Evolutionary conservation across 768 basidiomycete species (phyloP).

Genomic region (Coprinopsis cinerea): DNA sequence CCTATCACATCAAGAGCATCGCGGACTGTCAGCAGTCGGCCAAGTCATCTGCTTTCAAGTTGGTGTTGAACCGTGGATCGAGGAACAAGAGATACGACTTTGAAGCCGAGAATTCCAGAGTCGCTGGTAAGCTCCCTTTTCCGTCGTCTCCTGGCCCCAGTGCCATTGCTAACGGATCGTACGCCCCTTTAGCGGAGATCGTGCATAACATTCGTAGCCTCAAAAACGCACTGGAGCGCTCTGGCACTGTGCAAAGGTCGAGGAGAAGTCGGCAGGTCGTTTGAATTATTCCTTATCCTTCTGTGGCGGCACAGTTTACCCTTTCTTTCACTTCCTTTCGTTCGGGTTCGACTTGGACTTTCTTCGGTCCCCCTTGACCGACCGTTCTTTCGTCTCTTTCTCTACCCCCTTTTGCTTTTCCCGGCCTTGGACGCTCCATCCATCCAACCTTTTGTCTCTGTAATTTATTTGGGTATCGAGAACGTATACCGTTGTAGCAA

Average conservation of each 20-base stretch:
- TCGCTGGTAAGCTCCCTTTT: slow-evolving; percentile 48
- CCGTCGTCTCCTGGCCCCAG: not conserved
- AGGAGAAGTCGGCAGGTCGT: slow-evolving; percentile 57
- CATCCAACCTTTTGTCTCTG: not conserved
- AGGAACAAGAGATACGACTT: slow-evolving; percentile 93
- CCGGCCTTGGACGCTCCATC: not conserved
- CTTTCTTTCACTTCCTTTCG: not conserved
- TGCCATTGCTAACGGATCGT: not conserved
- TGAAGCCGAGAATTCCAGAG: slow-evolving; percentile 83
- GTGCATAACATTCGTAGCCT: slow-evolving; percentile 66
- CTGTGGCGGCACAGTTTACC: not conserved
- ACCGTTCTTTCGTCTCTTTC: no score
- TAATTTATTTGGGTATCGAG: no score
- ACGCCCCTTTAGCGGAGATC: slow-evolving; percentile 53
- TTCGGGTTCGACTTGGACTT: not conserved
- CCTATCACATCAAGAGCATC: slow-evolving; percentile 88
- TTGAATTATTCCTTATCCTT: slow-evolving; percentile 17
- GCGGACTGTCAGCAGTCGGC: slow-evolving; percentile 77
- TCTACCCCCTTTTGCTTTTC: not conserved
- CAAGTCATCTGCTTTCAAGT: slow-evolving; percentile 83
- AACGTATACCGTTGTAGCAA: no score
- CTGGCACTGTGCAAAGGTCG: slow-evolving; percentile 55
- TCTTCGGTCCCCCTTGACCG: no score
- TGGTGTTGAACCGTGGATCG: slow-evolving; percentile 70
- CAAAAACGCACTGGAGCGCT: slow-evolving; percentile 58